phyloP scores from a whole-genome alignment of 192 early-diverging fungal genomes.

The Obelidium mucronatum region DNA sequence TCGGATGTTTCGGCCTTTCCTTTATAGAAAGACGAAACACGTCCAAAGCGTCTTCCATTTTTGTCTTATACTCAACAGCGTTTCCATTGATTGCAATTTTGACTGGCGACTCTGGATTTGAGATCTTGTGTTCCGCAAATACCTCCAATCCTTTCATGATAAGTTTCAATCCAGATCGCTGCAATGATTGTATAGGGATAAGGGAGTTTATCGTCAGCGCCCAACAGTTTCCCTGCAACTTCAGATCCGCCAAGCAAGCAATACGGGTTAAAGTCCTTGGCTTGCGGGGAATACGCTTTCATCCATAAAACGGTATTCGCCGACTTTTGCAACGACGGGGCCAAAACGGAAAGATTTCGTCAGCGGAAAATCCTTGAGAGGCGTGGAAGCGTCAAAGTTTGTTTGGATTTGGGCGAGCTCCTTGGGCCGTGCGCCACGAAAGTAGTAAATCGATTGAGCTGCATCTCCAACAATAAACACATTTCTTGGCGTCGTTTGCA shows the following conservation, averaged over 20 bases:
- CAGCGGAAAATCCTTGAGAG: conserved; percentile 17
- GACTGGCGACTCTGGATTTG: background rate
- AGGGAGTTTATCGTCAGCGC: background rate
- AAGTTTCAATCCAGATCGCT: conserved; percentile 8
- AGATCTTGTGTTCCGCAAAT: background rate
- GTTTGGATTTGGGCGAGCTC: conserved; percentile 29
- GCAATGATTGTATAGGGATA: conserved; percentile 38
- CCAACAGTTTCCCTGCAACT: conserved; percentile 2
- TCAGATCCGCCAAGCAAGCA: background rate
- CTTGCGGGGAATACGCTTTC: conserved; percentile 27
- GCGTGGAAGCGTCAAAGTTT: background rate
- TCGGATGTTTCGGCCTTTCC: conserved; percentile 4
- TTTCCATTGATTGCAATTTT: conserved; percentile 32
- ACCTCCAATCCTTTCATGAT: conserved; percentile 25
- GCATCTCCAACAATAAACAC: conserved; percentile 36
- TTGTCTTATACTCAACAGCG: conserved; percentile 5
- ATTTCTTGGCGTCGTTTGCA: background rate
- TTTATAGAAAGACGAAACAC: conserved; percentile 8
- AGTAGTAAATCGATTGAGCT: conserved; percentile 34
- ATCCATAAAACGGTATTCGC: conserved; percentile 35
- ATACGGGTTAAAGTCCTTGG: conserved; percentile 37
- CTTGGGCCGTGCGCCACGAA: conserved; percentile 36
- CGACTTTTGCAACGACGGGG: background rate
- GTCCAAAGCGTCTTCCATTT: conserved; percentile 24
- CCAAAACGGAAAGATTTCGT: conserved; percentile 34